Conservation (phyloP, 1,284 basidiomycete species). For the Kalmanozyma brasiliensis region DNA sequence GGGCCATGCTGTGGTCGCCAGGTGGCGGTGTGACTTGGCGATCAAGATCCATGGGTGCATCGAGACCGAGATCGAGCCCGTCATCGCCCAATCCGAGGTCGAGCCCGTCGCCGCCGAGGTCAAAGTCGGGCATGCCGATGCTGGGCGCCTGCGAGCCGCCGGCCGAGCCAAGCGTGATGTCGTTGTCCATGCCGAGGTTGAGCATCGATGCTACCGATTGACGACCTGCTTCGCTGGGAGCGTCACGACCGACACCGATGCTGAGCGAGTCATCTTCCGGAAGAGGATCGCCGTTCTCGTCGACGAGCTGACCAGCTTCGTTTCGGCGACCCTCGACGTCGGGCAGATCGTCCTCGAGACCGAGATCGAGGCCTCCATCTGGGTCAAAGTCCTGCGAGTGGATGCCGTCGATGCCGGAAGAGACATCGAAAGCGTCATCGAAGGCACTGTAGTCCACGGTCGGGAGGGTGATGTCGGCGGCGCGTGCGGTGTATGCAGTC, state of each 20-base stretch:
- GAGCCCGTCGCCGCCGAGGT: constrained; percentile 70
- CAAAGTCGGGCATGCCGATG: constrained; percentile 46
- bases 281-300: constrained; percentile 64
- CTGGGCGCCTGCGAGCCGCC: constrained; percentile 44
- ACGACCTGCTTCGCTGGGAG: constrained; percentile 46
- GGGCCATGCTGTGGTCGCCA: constrained; percentile 50
- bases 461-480: constrained; percentile 76
- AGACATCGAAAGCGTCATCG: constrained; percentile 56
- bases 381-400: constrained; percentile 60
- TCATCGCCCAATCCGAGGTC: constrained; percentile 72
- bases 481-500: constrained; percentile 72
- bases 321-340: constrained; percentile 38
- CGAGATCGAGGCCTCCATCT: constrained; percentile 68
- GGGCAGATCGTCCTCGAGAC: constrained; percentile 70
- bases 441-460: constrained; percentile 46
- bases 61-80: constrained; percentile 32
- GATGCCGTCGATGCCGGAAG: constrained; percentile 50
- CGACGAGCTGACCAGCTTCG: constrained; percentile 50
- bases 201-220: constrained; percentile 51
- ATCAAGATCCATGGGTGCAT: constrained; percentile 39
- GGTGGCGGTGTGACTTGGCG: constrained; percentile 41
- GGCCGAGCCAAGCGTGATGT: constrained; percentile 39
- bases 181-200: constrained; percentile 43
- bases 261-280: constrained; percentile 66
- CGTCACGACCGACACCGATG: constrained; percentile 64